Conservation (phyloP, 176 grass and related monocot species). For the Oryza nivara region DNA sequence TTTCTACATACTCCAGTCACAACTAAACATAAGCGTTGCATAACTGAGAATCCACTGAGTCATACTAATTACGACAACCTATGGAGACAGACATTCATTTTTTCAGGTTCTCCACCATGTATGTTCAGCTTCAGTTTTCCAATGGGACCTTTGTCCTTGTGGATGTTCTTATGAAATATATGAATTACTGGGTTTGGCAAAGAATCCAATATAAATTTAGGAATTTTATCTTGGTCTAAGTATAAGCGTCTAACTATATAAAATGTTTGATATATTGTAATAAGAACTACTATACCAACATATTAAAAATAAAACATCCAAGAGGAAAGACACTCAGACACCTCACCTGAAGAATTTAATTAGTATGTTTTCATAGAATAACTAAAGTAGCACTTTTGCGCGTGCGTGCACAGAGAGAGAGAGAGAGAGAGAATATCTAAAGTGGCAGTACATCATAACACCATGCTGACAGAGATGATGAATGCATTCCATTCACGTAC, state of each 20-base stretch:
- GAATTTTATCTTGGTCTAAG: not conserved
- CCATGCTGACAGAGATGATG: slow-evolving; percentile 11
- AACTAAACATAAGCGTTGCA: not conserved
- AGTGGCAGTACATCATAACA: not conserved
- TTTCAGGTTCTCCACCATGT: not conserved
- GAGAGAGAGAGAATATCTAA: not conserved
- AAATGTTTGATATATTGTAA: slow-evolving; percentile 11
- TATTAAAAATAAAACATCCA: not conserved
- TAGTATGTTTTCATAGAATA: slow-evolving; percentile 12
- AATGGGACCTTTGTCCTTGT: not conserved
- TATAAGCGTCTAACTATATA: not conserved
- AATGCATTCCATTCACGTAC: slow-evolving; percentile 52
- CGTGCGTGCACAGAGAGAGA: too few species aligned
- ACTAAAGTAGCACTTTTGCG: not conserved
- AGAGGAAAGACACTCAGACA: not conserved
- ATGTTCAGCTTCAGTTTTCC: not conserved
- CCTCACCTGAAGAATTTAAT: not conserved
- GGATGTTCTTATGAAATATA: slow-evolving; percentile 1
- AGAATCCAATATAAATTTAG: not conserved
- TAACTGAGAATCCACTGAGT: not conserved
- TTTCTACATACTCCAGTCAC: not conserved
- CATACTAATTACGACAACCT: not conserved
- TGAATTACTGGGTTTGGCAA: not conserved
- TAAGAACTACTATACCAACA: not conserved
- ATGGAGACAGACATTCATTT: not conserved